These are phyloP conservation scores for Amanita exitialis DNA, from an alignment of 768 basidiomycete species.

Conservation along the genomic window DNA sequence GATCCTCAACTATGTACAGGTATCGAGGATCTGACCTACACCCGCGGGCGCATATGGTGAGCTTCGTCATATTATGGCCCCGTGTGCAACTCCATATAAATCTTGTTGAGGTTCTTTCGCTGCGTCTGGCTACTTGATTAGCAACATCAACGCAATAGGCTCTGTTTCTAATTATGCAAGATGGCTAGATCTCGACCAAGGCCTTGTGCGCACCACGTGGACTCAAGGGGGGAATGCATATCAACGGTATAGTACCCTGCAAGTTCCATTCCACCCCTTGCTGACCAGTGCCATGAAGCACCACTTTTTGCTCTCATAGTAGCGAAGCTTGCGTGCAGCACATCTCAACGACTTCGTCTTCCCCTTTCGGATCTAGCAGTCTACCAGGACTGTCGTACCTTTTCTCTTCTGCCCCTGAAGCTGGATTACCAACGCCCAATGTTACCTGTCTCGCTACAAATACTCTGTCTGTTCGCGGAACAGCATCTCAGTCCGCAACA, in stretches of 20 bases:
- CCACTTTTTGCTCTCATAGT: slow-evolving; percentile 61
- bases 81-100: not conserved
- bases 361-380: slow-evolving; percentile 3
- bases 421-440: slow-evolving; percentile 42
- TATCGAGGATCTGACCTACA: slow-evolving; percentile 40
- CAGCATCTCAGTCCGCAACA: slow-evolving; percentile 25
- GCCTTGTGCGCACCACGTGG: slow-evolving; percentile 50
- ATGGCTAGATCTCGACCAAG: slow-evolving; percentile 64
- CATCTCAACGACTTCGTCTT: slow-evolving; percentile 20
- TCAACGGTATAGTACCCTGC: slow-evolving; percentile 31
- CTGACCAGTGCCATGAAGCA: slow-evolving; percentile 16
- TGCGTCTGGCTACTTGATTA: slow-evolving; percentile 51
- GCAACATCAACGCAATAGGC: slow-evolving; percentile 33
- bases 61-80: slow-evolving; percentile 1
- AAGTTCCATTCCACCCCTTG: not conserved
- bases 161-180: slow-evolving; percentile 39
- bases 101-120: slow-evolving; percentile 53
- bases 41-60: slow-evolving; percentile 54
- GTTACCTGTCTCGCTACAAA: slow-evolving; percentile 48
- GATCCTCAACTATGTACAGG: slow-evolving; percentile 18
- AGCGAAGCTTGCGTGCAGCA: slow-evolving; percentile 53
- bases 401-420: slow-evolving; percentile 35
- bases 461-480: slow-evolving; percentile 46
- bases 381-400: slow-evolving; percentile 36
- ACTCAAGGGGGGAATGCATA: slow-evolving; percentile 36